Evolutionary conservation across 805 yeast genomes (phyloP), one percentile per base, ranked within the genome.

Genomic region (Lipomyces lipofer): DNA sequence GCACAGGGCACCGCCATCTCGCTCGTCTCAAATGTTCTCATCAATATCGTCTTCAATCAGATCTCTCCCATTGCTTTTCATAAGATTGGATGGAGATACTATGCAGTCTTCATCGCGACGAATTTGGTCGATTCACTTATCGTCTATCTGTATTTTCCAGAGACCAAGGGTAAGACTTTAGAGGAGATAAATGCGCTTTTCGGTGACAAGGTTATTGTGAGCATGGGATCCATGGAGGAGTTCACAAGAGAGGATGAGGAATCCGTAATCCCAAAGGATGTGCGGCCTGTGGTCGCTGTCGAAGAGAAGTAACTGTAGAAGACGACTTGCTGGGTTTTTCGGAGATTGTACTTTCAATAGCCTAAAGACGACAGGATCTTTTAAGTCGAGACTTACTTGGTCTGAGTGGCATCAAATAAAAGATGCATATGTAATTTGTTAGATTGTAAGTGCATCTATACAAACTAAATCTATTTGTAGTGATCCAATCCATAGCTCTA

Each of bases 101-200:
- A 80, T 66, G 69, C 76, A 52, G 75, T 82, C 54, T 82, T 80
- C 65, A 85, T 79, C 49, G 73, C 73, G 27, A 78, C 78, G 66
- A 78, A 82, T 65, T 70, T 70, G 22, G 74, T 70, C 57, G 74
- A 79, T 77, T 73, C 75, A 36, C 52, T 79, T 49, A 82, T 65
- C 29, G 63, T 67, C 9, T 64, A 73, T 54, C 65, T 82, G 57
- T 79, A 81, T 69, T 81, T 83, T 79, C 87, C 85, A 36, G 89
- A 85, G 70, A 84, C 89, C 33, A 83, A 84, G 71, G 84, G 79
- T 63, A 81, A 79, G 71, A 81, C 88, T 10, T 75, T 84, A 66
- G 90, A 84, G 71, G 88, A 84, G 70, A 80, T 84, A 39, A 64
- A 63, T 29, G 58, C 43, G 29, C 54, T 67, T 12, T 67, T 67